These are phyloP conservation scores for Nemania serpens DNA, from an alignment of 2,329 filamentous ascomycete species.

Conservation along the genomic window DNA sequence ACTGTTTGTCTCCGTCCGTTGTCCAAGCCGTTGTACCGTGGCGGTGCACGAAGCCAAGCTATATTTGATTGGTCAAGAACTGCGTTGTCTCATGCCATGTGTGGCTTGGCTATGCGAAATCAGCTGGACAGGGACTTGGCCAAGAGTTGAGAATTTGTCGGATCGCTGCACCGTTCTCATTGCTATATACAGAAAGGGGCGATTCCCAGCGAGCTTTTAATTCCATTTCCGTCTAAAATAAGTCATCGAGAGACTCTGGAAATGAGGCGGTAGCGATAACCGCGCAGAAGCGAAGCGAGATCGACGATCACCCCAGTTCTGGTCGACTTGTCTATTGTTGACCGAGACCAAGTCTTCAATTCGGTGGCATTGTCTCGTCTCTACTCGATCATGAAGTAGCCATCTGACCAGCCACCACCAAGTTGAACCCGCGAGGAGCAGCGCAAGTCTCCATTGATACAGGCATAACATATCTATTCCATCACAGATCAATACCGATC, in stretches of 20 bases:
- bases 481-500: not conserved
- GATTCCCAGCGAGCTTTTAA: not conserved
- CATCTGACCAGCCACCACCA: not conserved
- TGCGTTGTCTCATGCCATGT: slow-evolving; percentile 5
- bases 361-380: not conserved
- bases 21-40: slow-evolving; percentile 4
- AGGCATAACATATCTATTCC: not conserved
- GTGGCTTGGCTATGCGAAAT: slow-evolving; percentile 15
- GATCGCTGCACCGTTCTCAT: no score
- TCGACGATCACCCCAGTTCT: no score
- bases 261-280: not conserved
- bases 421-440: not conserved
- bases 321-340: no score
- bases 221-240: not conserved
- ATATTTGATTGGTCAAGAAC: slow-evolving; percentile 13
- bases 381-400: not conserved
- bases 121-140: slow-evolving; percentile 19
- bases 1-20: no score
- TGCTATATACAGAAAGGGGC: not conserved
- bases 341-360: not conserved
- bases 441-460: not conserved
- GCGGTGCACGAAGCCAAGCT: slow-evolving; percentile 12
- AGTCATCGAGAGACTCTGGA: not conserved
- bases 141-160: not conserved
- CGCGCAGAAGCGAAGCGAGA: not conserved